phyloP scores from a whole-genome alignment of 331 rosid species.

The Malus hybrid region DNA sequence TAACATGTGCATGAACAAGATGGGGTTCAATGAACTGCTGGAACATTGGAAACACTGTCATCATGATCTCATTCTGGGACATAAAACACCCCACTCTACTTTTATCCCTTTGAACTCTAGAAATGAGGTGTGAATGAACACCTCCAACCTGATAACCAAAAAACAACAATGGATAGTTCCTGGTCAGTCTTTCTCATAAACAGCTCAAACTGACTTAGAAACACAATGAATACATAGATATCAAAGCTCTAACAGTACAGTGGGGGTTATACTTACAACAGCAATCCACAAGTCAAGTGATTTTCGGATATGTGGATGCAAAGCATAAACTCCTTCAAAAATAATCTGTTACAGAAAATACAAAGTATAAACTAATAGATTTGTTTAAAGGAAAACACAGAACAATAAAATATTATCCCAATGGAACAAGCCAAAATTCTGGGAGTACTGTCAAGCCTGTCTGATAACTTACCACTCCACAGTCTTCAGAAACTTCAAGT shows the following conservation, averaged over 20 bases:
- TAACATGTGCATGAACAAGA: constrained; percentile 96
- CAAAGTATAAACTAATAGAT: neutral
- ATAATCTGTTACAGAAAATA: constrained; percentile 51
- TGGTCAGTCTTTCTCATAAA: neutral
- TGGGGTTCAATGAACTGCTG: constrained; percentile 97
- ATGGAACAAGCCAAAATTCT: constrained; percentile 8
- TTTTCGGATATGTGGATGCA: constrained; percentile 89
- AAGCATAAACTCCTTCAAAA: constrained; percentile 96
- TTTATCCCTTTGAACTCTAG: constrained; percentile 99
- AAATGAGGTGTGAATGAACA: constrained; percentile 96
- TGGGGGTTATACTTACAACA: constrained; percentile 63
- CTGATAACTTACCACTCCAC: constrained; percentile 86
- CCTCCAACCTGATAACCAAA: constrained; percentile 78
- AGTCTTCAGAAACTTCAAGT: constrained; percentile 95
- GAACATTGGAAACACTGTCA: constrained; percentile 97
- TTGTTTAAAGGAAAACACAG: neutral
- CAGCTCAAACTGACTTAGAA: neutral
- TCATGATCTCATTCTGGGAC: constrained; percentile 95
- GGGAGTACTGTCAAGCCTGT: constrained; percentile 2
- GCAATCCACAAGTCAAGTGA: constrained; percentile 98
- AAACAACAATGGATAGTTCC: constrained; percentile 3
- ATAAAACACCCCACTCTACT: constrained; percentile 83
- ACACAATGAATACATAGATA: neutral
- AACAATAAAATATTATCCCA: neutral
- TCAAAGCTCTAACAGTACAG: constrained; percentile 17